Base-by-base conservation (phyloP, 2,329 filamentous ascomycete species). In the Intubia oerlemansii region DNA sequence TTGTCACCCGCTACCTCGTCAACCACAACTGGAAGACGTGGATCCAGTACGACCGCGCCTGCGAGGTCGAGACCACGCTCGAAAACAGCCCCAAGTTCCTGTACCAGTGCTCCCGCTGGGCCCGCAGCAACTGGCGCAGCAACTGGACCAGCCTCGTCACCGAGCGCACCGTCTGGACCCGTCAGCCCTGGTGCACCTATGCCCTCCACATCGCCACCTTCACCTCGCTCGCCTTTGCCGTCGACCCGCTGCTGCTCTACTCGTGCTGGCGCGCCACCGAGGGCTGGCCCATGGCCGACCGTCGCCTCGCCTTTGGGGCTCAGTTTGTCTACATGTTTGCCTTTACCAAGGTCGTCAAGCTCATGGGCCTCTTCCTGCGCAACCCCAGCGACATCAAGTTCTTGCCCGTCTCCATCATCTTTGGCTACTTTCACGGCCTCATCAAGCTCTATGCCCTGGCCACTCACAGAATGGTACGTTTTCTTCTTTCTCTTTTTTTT, bases 111-210 rank as follows among this genome's bases (percentile, higher is more conserved):
- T 69, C 85, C 26, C 68, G 85, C 27, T 95, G 85, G 85, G 82
- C 88, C 24, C 72, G 85, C 44, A 93, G 84, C 59, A 95, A 95
- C 53, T 95, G 85, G 85, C 66, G 85, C 46, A 92, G 82, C 57
- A 95, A 95, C 51, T 73, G 81, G 51, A 93, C 81, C 29, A 93
- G 81, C 50, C 62, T 93, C 44, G 64, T 85, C 38, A 67, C 68
- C 38, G 85, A 93, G 53, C 60, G 75, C 46, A 66, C 81, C 44
- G 79, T 93, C 44, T 81, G 78, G 70, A 71, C 55, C 42, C 79
- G 79, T 44, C 85, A 93, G 48, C 75, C 69, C 27, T 95, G 84
- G 82, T 91, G 76, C 52, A 78, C 80, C 10, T 95, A 93, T 48
- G 81, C 85, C 28, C 70, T 93, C 35, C 79, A 93, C 53, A 59